Conservation (phyloP, 2,329 filamentous ascomycete species). For the Thelonectria blattea region DNA sequence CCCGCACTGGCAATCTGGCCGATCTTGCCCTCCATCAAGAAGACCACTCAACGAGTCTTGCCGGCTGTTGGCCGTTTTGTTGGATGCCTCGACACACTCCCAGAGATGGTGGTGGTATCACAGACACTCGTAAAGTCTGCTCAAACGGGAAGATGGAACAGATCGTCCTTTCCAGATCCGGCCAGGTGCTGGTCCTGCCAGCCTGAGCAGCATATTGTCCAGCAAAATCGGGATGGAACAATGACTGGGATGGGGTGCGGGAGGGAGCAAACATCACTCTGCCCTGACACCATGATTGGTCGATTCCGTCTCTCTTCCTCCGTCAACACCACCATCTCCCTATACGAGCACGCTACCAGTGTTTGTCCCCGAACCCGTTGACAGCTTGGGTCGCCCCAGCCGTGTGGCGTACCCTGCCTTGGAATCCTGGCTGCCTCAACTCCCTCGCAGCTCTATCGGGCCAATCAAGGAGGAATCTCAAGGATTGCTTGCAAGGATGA, state of each 20-base stretch:
- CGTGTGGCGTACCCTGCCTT: constrained; percentile 27
- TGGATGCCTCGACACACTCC: not conserved
- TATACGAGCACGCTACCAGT: constrained; percentile 3
- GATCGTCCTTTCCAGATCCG: not conserved
- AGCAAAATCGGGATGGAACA: not conserved
- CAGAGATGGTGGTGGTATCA: constrained; percentile 15
- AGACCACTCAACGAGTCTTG: not conserved
- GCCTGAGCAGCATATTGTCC: not conserved
- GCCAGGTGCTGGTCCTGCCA: not conserved
- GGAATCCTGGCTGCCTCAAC: constrained; percentile 13
- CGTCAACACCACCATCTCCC: constrained; percentile 1
- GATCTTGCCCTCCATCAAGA: constrained; percentile 13
- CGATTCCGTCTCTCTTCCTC: not conserved
- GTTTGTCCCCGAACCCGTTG: constrained; percentile 16
- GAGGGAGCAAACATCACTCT: constrained; percentile 13
- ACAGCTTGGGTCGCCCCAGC: constrained; percentile 25
- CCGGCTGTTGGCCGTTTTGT: not conserved
- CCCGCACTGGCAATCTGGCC: constrained; percentile 15
- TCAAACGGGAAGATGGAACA: not conserved
- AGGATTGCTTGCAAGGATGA: constrained; percentile 31
- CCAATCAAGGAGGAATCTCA: constrained; percentile 30
- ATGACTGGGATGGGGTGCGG: not conserved
- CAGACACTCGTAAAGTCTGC: constrained; percentile 11
- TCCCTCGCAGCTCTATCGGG: constrained; percentile 22
- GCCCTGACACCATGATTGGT: not conserved